Evolutionary conservation across 192 early-diverging fungal genomes (phyloP).

Genomic region (Gaertneriomyces sp.): DNA sequence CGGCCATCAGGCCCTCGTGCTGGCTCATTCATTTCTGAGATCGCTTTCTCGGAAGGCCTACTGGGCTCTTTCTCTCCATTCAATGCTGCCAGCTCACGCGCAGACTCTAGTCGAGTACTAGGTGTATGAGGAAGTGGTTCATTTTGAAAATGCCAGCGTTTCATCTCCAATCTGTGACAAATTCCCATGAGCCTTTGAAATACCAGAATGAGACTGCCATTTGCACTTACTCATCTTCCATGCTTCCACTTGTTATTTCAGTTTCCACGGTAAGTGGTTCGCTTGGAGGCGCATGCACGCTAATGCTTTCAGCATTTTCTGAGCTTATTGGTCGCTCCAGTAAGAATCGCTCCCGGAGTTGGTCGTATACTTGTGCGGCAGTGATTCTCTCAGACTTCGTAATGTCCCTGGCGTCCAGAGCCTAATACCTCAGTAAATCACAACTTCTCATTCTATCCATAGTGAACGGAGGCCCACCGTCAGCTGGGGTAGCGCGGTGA

Average conservation of each 20-base stretch:
- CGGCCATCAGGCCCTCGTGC: slow-evolving; percentile 39
- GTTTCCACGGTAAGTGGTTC: too few relatives aligned
- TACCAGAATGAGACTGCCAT: too few relatives aligned
- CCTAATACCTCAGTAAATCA: slow-evolving; percentile 10
- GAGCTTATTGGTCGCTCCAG: slow-evolving; percentile 4
- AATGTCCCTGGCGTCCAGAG: slow-evolving; percentile 51
- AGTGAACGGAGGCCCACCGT: slow-evolving; percentile 27
- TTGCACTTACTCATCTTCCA: too few relatives aligned
- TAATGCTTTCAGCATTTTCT: too few relatives aligned
- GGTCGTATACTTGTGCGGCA: slow-evolving; percentile 42
- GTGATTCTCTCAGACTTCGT: slow-evolving; percentile 54
- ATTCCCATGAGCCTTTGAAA: not conserved
- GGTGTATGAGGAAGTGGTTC: slow-evolving; percentile 46
- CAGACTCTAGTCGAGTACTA: slow-evolving; percentile 48
- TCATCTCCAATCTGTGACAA: slow-evolving; percentile 27
- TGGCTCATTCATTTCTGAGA: slow-evolving; percentile 7
- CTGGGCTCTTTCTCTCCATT: slow-evolving; percentile 21
- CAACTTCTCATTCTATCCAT: not conserved
- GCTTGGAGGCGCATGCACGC: too few relatives aligned
- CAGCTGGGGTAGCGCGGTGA: slow-evolving; percentile 51
- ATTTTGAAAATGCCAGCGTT: slow-evolving; percentile 42
- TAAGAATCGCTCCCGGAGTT: slow-evolving; percentile 32
- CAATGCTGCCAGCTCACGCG: slow-evolving; percentile 46
- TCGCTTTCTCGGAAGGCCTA: slow-evolving; percentile 7
- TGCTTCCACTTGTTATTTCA: too few relatives aligned